Evolutionary conservation across 805 yeast species (phyloP), one percentile per base, ranked within the genome.

Genomic region (Sungouiozyma ichnusensis): DNA sequence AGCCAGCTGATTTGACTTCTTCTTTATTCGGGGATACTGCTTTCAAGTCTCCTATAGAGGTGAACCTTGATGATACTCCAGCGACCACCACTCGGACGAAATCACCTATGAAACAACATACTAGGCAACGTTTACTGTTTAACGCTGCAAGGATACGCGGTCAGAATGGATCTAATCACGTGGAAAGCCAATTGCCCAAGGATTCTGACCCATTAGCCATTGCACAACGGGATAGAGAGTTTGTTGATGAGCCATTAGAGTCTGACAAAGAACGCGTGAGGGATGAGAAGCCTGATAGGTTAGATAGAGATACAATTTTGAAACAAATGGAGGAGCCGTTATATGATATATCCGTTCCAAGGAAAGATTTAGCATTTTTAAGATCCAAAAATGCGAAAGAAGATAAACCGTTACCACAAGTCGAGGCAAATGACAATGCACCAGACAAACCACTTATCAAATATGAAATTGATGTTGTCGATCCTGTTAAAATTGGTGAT

Each of bases 401-500:
- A 29, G 47, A 37, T 27, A 46, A 36, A n/a, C n/a, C n/a, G 20
- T 18, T 15, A 29, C 43, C 45, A 33, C 38, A 41, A 9, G 35
- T 20, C 20, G 51, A 54, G 13, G 43, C 18, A 19, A 6, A 9
- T 14, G 37, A 44, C 46, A 6, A 20, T 45, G n/a, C 17, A 19
- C 31, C 36, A 16, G 34, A 42, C 16, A n/a, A n/a, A n/a, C 33
- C 43, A 36, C 15, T 51, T 40, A 13, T 48, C 2, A 42, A 44
- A 33, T 71, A 84, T 46, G 77, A 74, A 3, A 81, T 88, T 32
- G 62, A 77, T 1, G 95, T 88, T 11, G 90, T 90, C 2, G 96
- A 88, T 59, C 97, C 97, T 0, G 72, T 79, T 50, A 86, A 85
- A 58, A 88, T 92, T 3, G 95, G 96, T 3, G 98, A 92, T 49